Percentiles rank a stretch among this genome's conserved stretches.
Evolutionary conservation across 805 yeast genomes (phyloP).

Genomic region (Candida pseudoglaebosa): DNA sequence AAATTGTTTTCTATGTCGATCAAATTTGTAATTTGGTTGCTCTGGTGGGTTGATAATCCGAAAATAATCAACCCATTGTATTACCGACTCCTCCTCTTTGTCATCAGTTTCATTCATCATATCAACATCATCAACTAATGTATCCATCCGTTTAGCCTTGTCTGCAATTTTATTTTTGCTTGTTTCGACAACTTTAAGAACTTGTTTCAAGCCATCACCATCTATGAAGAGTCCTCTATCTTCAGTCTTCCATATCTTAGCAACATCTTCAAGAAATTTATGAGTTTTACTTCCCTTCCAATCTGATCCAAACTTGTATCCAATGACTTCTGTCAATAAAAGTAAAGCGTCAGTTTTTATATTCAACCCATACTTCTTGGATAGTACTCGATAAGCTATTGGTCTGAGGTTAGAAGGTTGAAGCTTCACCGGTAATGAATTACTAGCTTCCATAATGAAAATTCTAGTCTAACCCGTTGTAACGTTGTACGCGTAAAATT

Average conservation of each 20-base stretch:
- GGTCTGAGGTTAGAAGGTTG: conserved; percentile 86
- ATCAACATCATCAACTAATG: conserved; percentile 14
- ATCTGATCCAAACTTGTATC: conserved; percentile 73
- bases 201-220: conserved; percentile 60
- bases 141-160: conserved; percentile 21
- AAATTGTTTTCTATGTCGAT: conserved; percentile 59
- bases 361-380: conserved; percentile 90
- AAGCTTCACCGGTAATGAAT: conserved; percentile 63
- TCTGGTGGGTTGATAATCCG: conserved; percentile 58
- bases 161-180: conserved; percentile 17
- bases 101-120: conserved; percentile 11
- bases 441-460: conserved; percentile 15
- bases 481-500: neutral
- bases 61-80: conserved; percentile 71
- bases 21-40: conserved; percentile 64
- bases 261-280: conserved; percentile 69
- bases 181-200: conserved; percentile 66
- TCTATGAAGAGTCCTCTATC: conserved; percentile 85
- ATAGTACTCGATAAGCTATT: conserved; percentile 80
- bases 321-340: conserved; percentile 69
- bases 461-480: no score
- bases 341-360: conserved; percentile 81
- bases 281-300: conserved; percentile 75
- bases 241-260: conserved; percentile 81
- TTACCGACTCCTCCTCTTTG: conserved; percentile 16